These are phyloP conservation scores for Acanthochlamys bracteata DNA, from an alignment of 106 monocot species.

Conservation along the genomic window DNA sequence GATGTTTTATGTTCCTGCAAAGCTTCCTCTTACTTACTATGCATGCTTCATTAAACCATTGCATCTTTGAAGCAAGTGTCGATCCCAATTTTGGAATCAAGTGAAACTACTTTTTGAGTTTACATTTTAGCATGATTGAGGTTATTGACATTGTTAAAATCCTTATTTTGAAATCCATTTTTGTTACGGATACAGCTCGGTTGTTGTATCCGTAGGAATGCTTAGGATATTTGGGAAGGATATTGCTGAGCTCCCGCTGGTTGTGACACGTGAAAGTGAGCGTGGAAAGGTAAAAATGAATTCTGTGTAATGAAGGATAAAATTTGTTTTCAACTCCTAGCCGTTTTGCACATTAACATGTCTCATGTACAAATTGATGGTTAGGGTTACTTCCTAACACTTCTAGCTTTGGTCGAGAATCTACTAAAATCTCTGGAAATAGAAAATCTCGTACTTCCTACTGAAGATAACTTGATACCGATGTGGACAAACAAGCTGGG, in stretches of 20 bases:
- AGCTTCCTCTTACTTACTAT: background rate
- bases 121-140: no score
- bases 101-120: no score
- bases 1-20: background rate
- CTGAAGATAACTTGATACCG: background rate
- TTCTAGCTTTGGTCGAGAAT: background rate
- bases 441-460: background rate
- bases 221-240: constrained; percentile 49
- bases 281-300: constrained; percentile 37
- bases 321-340: no score
- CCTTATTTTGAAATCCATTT: background rate
- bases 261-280: constrained; percentile 33
- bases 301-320: no score
- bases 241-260: constrained; percentile 59
- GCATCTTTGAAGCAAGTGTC: no score
- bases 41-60: no score
- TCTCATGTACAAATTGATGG: no score
- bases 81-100: no score
- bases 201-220: constrained; percentile 43
- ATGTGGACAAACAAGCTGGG: background rate
- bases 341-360: no score
- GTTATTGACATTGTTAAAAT: no score
- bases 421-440: background rate
- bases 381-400: background rate
- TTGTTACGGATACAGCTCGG: constrained; percentile 30